phyloP scores from a whole-genome alignment of 805 yeast genomes.

The Saitoella complicata region DNA sequence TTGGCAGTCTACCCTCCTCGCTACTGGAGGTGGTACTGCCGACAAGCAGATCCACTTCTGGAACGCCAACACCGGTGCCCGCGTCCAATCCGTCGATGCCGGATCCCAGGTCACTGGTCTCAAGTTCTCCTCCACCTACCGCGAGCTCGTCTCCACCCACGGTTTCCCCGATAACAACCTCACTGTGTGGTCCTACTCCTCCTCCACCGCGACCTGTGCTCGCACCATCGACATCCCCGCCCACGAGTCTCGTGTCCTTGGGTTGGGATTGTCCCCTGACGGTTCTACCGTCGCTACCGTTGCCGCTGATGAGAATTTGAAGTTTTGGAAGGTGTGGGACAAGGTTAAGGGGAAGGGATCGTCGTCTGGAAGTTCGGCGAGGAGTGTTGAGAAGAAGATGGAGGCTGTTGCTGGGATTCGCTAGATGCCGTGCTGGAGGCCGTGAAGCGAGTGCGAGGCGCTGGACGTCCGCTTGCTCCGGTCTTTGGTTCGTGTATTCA shows the following conservation, averaged over 20 bases:
- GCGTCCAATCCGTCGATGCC: conserved; percentile 73
- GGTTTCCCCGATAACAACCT: conserved; percentile 83
- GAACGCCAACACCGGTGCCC: conserved; percentile 82
- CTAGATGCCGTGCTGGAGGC: no score
- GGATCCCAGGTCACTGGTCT: conserved; percentile 91
- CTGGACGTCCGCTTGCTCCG: no score
- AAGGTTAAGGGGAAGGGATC: conserved; percentile 21
- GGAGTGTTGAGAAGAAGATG: no score
- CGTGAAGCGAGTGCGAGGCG: no score
- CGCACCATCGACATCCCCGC: conserved; percentile 85
- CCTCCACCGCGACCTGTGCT: conserved; percentile 48
- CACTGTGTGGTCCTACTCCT: conserved; percentile 67
- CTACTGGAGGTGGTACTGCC: conserved; percentile 90
- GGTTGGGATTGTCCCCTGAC: conserved; percentile 78
- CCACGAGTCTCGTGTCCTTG: conserved; percentile 76
- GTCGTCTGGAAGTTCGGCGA: no score
- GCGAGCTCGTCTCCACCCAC: conserved; percentile 82
- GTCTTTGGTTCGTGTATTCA: no score
- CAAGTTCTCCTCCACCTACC: conserved; percentile 52
- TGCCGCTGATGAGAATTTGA: conserved; percentile 90
- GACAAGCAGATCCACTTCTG: conserved; percentile 85
- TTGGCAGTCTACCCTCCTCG: conserved; percentile 64
- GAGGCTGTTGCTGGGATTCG: no score
- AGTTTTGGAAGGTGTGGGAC: conserved; percentile 87
- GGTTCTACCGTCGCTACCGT: conserved; percentile 81